These are phyloP conservation scores for Catenaria anguillulae DNA, from an alignment of 371 early-diverging fungal genomes.

Conservation along the genomic window DNA sequence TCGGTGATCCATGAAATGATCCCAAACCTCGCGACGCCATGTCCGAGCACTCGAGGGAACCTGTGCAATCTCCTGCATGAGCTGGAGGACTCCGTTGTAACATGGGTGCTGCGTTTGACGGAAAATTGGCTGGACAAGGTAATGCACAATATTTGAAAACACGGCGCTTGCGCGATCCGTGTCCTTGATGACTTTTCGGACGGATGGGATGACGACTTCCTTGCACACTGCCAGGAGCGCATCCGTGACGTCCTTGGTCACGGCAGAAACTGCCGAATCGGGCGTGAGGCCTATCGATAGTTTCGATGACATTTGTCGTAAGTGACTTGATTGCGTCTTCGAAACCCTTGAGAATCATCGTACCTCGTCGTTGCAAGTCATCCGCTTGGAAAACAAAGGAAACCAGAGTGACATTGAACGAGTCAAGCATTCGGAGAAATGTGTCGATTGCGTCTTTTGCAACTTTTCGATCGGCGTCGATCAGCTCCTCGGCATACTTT, in stretches of 20 bases:
- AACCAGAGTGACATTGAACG: neutral
- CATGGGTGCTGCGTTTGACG: slow-evolving; percentile 18
- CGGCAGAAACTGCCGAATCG: no score
- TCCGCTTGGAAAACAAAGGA: neutral
- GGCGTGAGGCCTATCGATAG: no score
- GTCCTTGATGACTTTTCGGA: slow-evolving; percentile 49
- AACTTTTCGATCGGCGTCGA: neutral
- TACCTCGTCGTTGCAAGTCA: no score
- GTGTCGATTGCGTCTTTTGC: neutral
- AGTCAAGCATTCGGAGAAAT: neutral
- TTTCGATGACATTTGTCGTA: no score
- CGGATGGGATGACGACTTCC: slow-evolving; percentile 40
- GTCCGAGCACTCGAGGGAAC: slow-evolving; percentile 48
- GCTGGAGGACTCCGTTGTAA: slow-evolving; percentile 12
- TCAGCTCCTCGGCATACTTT: neutral
- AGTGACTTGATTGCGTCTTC: no score
- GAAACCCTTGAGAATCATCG: no score
- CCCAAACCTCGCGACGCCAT: slow-evolving; percentile 71
- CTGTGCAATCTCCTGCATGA: slow-evolving; percentile 30
- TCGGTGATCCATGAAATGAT: slow-evolving; percentile 50
- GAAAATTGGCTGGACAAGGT: slow-evolving; percentile 54
- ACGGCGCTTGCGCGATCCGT: slow-evolving; percentile 50
- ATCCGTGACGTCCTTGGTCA: no score
- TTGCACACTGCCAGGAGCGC: neutral
- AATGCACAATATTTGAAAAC: slow-evolving; percentile 58